These are phyloP conservation scores for Magnolia officinalis DNA, from an alignment of 164 flowering plant species.

Conservation along the genomic window DNA sequence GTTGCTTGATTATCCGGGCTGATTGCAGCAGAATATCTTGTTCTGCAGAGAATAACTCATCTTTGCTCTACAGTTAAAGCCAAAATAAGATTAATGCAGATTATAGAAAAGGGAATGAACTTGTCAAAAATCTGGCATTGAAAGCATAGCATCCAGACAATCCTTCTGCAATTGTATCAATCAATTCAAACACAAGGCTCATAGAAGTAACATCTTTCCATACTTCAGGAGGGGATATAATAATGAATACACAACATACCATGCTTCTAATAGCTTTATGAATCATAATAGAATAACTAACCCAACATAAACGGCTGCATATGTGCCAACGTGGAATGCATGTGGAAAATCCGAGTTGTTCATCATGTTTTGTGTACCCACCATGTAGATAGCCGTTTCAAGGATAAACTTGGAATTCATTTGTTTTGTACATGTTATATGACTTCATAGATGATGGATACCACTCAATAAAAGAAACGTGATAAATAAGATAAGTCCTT, in stretches of 20 bases:
- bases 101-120: background rate
- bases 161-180: background rate
- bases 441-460: no score
- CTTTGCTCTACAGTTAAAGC: constrained; percentile 49
- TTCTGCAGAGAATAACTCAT: constrained; percentile 52
- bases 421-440: no score
- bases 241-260: background rate
- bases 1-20: constrained; percentile 59
- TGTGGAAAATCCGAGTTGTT: no score
- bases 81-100: background rate
- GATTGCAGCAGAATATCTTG: constrained; percentile 76
- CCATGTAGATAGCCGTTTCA: no score
- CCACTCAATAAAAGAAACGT: no score
- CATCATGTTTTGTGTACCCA: no score
- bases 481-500: no score
- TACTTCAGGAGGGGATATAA: background rate
- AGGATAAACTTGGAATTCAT: no score
- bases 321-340: no score
- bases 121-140: background rate
- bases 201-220: background rate
- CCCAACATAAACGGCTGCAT: background rate
- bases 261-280: background rate
- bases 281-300: background rate
- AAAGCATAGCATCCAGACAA: background rate
- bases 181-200: background rate